Conservation (phyloP, 1,284 basidiomycete genomes). For the Microbotryum lychnidis-dioicae region DNA sequence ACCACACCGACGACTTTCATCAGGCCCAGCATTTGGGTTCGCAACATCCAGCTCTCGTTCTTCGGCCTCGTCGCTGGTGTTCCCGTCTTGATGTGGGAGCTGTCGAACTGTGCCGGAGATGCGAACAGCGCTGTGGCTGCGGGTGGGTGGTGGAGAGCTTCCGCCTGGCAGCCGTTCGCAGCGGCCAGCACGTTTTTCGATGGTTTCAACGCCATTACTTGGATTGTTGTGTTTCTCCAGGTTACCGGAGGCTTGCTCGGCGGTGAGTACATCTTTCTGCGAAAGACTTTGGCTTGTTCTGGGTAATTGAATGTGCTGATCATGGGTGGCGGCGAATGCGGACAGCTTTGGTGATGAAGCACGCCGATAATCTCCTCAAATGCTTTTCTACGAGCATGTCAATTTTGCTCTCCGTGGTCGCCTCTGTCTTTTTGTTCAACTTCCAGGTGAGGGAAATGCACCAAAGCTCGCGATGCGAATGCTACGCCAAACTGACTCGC, state of each 20-base stretch:
- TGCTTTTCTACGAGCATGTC: slow-evolving; percentile 39
- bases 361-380: slow-evolving; percentile 42
- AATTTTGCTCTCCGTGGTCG: slow-evolving; percentile 39
- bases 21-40: slow-evolving; percentile 37
- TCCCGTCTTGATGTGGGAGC: slow-evolving; percentile 31
- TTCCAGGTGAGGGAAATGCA: slow-evolving; percentile 14
- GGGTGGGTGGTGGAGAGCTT: slow-evolving; percentile 3
- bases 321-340: background rate
- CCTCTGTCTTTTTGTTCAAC: slow-evolving; percentile 17
- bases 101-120: slow-evolving; percentile 8
- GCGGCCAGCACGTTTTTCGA: slow-evolving; percentile 24
- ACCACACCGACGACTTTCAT: slow-evolving; percentile 1
- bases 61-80: slow-evolving; percentile 37
- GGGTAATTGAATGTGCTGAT: background rate
- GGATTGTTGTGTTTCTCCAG: slow-evolving; percentile 39
- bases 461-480: background rate
- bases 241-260: slow-evolving; percentile 39
- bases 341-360: slow-evolving; percentile 33
- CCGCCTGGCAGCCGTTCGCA: background rate
- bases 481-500: too few relatives aligned
- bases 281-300: too few relatives aligned
- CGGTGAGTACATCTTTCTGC: slow-evolving; percentile 30
- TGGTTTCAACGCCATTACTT: slow-evolving; percentile 38
- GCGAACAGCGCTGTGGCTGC: background rate
- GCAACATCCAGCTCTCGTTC: slow-evolving; percentile 40